These are phyloP conservation scores for Albizia julibrissin DNA, from an alignment of 306 rosid species.

Conservation along the genomic window DNA sequence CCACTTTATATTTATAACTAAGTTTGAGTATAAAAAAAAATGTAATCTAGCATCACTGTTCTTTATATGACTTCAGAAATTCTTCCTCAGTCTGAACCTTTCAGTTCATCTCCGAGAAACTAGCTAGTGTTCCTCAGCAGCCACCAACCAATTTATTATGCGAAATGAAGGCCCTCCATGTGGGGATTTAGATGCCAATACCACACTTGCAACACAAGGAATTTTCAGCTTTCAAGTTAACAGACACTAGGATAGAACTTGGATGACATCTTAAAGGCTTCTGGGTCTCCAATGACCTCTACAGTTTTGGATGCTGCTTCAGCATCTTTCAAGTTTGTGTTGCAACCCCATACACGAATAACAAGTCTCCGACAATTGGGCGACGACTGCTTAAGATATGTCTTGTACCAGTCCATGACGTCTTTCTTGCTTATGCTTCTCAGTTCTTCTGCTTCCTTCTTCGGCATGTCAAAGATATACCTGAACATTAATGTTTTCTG, in stretches of 20 bases:
- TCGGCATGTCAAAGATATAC: slow-evolving; percentile 71
- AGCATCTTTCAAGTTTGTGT: slow-evolving; percentile 59
- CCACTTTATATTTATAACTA: background rate
- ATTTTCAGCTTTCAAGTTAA: slow-evolving; percentile 30
- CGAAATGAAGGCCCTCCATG: slow-evolving; percentile 26
- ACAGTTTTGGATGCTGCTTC: slow-evolving; percentile 43
- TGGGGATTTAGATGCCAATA: background rate
- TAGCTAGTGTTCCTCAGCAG: background rate
- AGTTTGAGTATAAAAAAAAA: slow-evolving; percentile 21
- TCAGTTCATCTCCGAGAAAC: slow-evolving; percentile 13
- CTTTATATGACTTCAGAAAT: background rate
- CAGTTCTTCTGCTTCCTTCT: slow-evolving; percentile 82
- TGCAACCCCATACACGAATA: slow-evolving; percentile 89
- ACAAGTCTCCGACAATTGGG: slow-evolving; percentile 75
- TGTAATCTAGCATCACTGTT: slow-evolving; percentile 25
- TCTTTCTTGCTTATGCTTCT: slow-evolving; percentile 61
- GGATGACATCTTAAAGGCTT: slow-evolving; percentile 64
- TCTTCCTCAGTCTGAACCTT: background rate
- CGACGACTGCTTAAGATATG: slow-evolving; percentile 65
- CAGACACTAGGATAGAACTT: slow-evolving; percentile 63
- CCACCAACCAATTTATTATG: background rate
- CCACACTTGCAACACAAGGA: slow-evolving; percentile 1
- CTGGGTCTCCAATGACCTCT: slow-evolving; percentile 56
- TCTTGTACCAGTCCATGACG: slow-evolving; percentile 70
- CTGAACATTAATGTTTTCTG: slow-evolving; percentile 46